Evolutionary conservation across 345 rosid genomes (phyloP).

Genomic region (Rhizophora apiculata): DNA sequence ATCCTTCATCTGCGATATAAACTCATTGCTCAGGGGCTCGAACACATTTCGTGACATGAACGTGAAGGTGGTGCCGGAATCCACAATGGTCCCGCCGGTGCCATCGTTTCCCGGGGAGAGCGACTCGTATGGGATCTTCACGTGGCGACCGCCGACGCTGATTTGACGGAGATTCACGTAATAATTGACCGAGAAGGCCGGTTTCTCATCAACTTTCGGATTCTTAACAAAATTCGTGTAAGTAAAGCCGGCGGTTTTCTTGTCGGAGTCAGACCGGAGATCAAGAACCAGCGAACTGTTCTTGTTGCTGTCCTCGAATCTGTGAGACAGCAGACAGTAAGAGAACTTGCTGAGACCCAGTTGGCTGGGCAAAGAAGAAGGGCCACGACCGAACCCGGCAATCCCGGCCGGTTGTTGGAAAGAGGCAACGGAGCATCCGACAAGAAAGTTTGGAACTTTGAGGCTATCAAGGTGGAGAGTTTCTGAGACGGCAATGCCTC

Average conservation of each 20-base stretch:
- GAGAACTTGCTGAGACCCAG: conserved; percentile 38
- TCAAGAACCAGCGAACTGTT: conserved; percentile 29
- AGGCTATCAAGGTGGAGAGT: conserved; percentile 25
- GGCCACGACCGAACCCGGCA: conserved; percentile 42
- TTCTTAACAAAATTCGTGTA: conserved; percentile 35
- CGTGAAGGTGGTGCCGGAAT: conserved; percentile 38
- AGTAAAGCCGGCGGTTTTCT: conserved; percentile 26
- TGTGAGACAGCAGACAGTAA: conserved; percentile 39
- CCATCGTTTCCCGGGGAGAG: conserved; percentile 21
- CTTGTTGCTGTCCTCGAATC: conserved; percentile 27
- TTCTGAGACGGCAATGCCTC: conserved; percentile 35
- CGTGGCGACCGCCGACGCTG: conserved; percentile 25
- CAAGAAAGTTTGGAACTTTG: conserved; percentile 24
- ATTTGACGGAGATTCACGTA: conserved; percentile 35
- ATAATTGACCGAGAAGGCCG: conserved; percentile 27
- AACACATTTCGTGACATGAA: conserved; percentile 29
- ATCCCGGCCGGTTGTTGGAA: conserved; percentile 36
- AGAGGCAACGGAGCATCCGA: conserved; percentile 43
- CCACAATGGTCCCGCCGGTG: conserved; percentile 39
- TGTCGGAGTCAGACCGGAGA: conserved; percentile 13
- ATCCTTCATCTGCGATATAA: conserved; percentile 25
- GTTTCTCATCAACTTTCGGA: conserved; percentile 16
- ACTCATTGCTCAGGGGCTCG: conserved; percentile 26
- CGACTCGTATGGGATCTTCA: conserved; percentile 27
- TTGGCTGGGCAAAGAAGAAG: conserved; percentile 34